A percentile compares a stretch with the other conserved stretches of the same genome.
Conservation (phyloP, 768 basidiomycete genomes). For the Phanerodontia chrysosporium region DNA sequence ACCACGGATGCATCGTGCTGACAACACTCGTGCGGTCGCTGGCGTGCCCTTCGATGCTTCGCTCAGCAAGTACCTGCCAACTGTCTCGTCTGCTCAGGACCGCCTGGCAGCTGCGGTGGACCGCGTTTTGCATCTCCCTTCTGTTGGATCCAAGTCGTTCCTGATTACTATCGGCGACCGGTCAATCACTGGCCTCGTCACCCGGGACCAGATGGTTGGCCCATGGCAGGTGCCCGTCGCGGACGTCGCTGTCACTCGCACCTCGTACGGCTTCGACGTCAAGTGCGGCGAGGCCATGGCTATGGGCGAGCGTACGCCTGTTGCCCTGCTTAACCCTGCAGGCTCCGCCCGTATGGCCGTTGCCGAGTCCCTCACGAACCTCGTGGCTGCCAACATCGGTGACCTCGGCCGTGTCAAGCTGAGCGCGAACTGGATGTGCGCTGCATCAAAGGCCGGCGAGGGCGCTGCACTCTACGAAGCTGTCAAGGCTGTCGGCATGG, state of each 20-base stretch:
- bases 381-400: constrained; percentile 74
- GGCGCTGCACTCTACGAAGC: constrained; percentile 89
- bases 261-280: constrained; percentile 89
- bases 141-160: constrained; percentile 95
- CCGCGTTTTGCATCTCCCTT: constrained; percentile 85
- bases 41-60: constrained; percentile 65
- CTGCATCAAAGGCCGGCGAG: constrained; percentile 84
- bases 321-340: constrained; percentile 82
- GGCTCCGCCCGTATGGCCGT: constrained; percentile 97
- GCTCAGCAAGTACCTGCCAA: constrained; percentile 63
- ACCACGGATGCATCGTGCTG: constrained; percentile 82
- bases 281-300: constrained; percentile 93
- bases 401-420: constrained; percentile 78
- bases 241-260: constrained; percentile 94
- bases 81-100: constrained; percentile 33
- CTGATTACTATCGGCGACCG: constrained; percentile 98
- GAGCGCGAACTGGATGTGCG: constrained; percentile 99
- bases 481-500: constrained; percentile 85
- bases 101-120: constrained; percentile 62
- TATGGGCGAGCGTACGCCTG: constrained; percentile 93
- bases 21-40: constrained; percentile 40
- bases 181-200: constrained; percentile 88
- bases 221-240: constrained; percentile 98
- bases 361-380: constrained; percentile 89
- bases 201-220: constrained; percentile 98